Evolutionary conservation across 2,329 filamentous ascomycete genomes (phyloP).

Genomic region (Sporothrix schenckii): DNA sequence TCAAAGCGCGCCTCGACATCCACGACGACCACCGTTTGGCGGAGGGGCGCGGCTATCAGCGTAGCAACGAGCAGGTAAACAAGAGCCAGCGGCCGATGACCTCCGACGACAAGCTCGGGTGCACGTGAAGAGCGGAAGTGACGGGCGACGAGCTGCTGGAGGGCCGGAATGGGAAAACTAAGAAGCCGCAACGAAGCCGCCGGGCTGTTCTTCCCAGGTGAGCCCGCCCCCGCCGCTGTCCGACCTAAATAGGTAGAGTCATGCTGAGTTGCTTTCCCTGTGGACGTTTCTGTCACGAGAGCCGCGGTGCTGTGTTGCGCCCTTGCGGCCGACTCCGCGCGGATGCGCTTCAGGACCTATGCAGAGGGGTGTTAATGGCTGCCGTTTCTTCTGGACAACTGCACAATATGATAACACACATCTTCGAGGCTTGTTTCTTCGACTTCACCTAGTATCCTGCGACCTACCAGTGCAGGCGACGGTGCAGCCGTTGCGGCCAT

Average conservation of each 20-base stretch:
- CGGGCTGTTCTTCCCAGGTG: background rate
- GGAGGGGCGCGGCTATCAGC: slow-evolving; percentile 53
- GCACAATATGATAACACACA: slow-evolving; percentile 45
- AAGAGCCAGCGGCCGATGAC: slow-evolving; percentile 55
- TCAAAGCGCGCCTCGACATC: slow-evolving; percentile 62
- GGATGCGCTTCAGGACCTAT: slow-evolving; percentile 30
- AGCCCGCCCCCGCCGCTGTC: background rate
- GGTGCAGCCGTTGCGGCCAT: slow-evolving; percentile 25
- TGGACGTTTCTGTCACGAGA: background rate
- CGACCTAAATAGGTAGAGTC: slow-evolving; percentile 29
- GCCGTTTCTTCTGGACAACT: background rate
- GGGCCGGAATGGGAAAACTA: slow-evolving; percentile 47
- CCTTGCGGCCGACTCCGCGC: slow-evolving; percentile 24
- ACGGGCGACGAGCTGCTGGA: slow-evolving; percentile 52
- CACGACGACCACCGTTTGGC: slow-evolving; percentile 56
- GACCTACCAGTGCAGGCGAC: slow-evolving; percentile 50
- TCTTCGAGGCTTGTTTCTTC: slow-evolving; percentile 62
- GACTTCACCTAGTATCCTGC: slow-evolving; percentile 56
- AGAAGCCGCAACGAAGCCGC: slow-evolving; percentile 8
- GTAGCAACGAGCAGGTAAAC: slow-evolving; percentile 59
- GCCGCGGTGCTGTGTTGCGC: background rate
- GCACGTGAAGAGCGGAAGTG: slow-evolving; percentile 55
- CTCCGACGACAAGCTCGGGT: slow-evolving; percentile 54
- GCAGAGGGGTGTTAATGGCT: background rate
- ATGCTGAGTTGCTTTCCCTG: slow-evolving; percentile 17